phyloP scores from a whole-genome alignment of 805 yeast genomes.

The Ogataea trehaloabstinens region DNA sequence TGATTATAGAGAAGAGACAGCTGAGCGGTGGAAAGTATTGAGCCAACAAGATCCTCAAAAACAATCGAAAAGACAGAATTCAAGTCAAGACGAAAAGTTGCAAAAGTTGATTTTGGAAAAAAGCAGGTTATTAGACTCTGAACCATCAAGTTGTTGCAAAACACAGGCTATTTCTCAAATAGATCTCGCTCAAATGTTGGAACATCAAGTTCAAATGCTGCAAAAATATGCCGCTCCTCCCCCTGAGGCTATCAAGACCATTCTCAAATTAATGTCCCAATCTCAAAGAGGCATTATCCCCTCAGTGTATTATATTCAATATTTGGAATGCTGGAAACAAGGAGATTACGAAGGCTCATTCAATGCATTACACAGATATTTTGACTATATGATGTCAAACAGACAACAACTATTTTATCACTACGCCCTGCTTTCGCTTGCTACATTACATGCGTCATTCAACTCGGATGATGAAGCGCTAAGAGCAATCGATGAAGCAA shows the following conservation, averaged over 20 bases:
- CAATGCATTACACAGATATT: slow-evolving; percentile 57
- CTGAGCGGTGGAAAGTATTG: slow-evolving; percentile 12
- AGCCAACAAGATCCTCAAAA: slow-evolving; percentile 29
- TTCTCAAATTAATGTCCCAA: slow-evolving; percentile 46
- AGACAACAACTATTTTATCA: slow-evolving; percentile 67
- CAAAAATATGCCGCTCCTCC: slow-evolving; percentile 53
- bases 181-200: slow-evolving; percentile 49
- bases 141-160: slow-evolving; percentile 8
- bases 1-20: slow-evolving; percentile 33
- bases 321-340: slow-evolving; percentile 54
- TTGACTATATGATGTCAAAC: slow-evolving; percentile 73
- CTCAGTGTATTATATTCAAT: slow-evolving; percentile 53
- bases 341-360: slow-evolving; percentile 63
- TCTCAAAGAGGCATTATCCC: slow-evolving; percentile 43
- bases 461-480: slow-evolving; percentile 67
- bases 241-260: slow-evolving; percentile 40
- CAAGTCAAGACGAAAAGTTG: slow-evolving; percentile 8
- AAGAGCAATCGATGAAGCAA: slow-evolving; percentile 81
- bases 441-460: slow-evolving; percentile 67
- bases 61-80: not conserved
- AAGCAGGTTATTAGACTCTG: slow-evolving; percentile 4
- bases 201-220: slow-evolving; percentile 50
- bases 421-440: slow-evolving; percentile 70
- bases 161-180: slow-evolving; percentile 45
- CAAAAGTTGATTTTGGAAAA: slow-evolving; percentile 10